Evolutionary conservation across 345 rosid genomes (phyloP), one percentile per base, ranked within the genome.

Genomic region (Abelmoschus esculentus): DNA sequence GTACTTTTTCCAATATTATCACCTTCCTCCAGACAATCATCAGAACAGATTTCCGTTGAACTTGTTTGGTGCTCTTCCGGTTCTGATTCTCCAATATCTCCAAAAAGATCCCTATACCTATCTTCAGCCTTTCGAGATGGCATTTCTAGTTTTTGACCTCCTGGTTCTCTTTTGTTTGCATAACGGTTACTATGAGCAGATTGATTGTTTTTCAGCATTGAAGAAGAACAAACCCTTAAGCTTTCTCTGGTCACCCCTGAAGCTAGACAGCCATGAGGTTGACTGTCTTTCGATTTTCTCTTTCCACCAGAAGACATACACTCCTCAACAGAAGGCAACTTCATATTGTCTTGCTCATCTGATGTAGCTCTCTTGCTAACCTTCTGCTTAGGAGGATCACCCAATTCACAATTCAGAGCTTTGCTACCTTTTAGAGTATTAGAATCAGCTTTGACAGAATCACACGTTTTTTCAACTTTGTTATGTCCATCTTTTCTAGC

Each of bases 71-170:
- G 84, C 78, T 87, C 96, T 72, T 87, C 93, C 71, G 73, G 79
- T 22, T 89, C 97, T 66, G 80, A 74, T 64, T 84, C 87, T 32
- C 44, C 86, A 1, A 82, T 74, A 61, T 90, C 99, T 72, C 98
- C 97, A 75, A 92, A 90, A 77, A 89, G 85, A n/a, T 87, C 98
- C 76, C 72, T 84, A 70, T 89, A 90, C 49, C 72, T 80, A 71
- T 92, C 93, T 32, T 84, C 88, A 3, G 74, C 78, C 74, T 82
- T 88, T 71, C 70, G 86, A 59, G 57, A 55, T 68, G 77, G 75
- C 80, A 79, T 84, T 22, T 62, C 83, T 54, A 49, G 70, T 78
- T 84, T 89, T 63, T 72, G 56, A 31, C 83, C 84, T 64, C 72
- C 83, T 47, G 70, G 32, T 54, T 84, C 91, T 71, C 73, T 77